These are phyloP conservation scores for Sabuloglossum arenarium DNA, from an alignment of 495 filamentous ascomycete species.

Conservation along the genomic window DNA sequence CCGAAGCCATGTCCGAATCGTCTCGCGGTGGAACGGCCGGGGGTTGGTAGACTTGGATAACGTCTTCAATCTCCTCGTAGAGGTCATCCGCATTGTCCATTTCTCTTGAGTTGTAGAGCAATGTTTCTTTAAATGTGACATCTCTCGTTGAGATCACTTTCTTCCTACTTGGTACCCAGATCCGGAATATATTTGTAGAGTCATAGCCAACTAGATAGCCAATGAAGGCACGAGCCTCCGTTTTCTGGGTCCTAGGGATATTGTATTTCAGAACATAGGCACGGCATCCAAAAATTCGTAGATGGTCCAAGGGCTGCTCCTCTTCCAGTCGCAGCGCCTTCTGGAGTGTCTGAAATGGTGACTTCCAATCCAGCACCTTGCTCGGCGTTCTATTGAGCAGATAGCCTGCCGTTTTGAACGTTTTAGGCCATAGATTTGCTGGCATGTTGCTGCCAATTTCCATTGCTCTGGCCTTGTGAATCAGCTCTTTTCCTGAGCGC, in stretches of 20 bases:
- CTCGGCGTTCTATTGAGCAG: constrained; percentile 4
- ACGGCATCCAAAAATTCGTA: background rate
- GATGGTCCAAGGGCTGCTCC: background rate
- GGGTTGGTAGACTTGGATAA: background rate
- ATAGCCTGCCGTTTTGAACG: background rate
- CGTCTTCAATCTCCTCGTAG: background rate
- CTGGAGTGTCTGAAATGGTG: constrained; percentile 4
- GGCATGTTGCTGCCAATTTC: background rate
- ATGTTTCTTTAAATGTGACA: background rate
- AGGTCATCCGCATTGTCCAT: background rate
- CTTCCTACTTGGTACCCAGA: constrained; percentile 10
- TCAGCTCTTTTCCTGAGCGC: background rate
- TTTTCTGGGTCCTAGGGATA: constrained; percentile 1
- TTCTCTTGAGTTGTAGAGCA: background rate
- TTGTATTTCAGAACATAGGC: constrained; percentile 6
- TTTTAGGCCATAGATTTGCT: background rate
- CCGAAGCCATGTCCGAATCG: background rate
- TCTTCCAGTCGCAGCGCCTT: background rate
- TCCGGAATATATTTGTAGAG: constrained; percentile 15
- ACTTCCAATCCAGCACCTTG: constrained; percentile 5
- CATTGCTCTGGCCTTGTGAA: background rate
- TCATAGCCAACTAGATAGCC: constrained; percentile 16
- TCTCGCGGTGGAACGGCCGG: too few species aligned
- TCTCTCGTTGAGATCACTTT: constrained; percentile 6
- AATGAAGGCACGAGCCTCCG: constrained; percentile 12